Percentiles rank a stretch among this genome's conserved stretches.
phyloP scores from a whole-genome alignment of 2,329 filamentous ascomycete species.

The Lizonia empirigonia region DNA sequence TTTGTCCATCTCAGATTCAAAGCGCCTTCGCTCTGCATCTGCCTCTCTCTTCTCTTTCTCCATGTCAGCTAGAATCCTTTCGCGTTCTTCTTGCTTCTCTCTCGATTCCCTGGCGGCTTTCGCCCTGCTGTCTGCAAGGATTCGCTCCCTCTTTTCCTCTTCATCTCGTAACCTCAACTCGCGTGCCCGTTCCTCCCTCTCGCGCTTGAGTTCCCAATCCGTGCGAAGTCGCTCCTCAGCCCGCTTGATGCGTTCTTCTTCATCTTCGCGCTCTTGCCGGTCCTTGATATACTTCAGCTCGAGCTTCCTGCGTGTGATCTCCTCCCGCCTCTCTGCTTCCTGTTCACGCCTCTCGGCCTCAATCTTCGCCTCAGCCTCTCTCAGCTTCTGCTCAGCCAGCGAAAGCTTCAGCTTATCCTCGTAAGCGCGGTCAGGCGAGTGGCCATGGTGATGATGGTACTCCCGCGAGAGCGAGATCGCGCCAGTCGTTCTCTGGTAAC shows the following conservation, averaged over 20 bases:
- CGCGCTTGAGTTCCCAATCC: conserved; percentile 32
- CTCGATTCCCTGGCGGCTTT: conserved; percentile 49
- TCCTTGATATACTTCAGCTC: conserved; percentile 48
- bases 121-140: conserved; percentile 45
- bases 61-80: conserved; percentile 15
- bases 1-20: conserved; percentile 15
- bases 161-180: conserved; percentile 48
- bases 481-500: conserved; percentile 26
- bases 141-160: conserved; percentile 47
- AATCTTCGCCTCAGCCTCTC: conserved; percentile 43
- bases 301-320: conserved; percentile 41
- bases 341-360: conserved; percentile 42
- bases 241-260: conserved; percentile 22
- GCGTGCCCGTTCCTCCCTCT: conserved; percentile 40
- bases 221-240: conserved; percentile 10
- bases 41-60: conserved; percentile 22
- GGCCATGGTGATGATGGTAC: conserved; percentile 28
- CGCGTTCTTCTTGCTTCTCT: conserved; percentile 38
- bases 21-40: conserved; percentile 32
- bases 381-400: conserved; percentile 43
- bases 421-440: conserved; percentile 26
- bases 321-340: conserved; percentile 46
- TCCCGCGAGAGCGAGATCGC: conserved; percentile 36
- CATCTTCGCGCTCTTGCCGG: conserved; percentile 35
- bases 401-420: conserved; percentile 43